Percentiles rank a stretch among this genome's conserved stretches.
Evolutionary conservation across 2,329 filamentous ascomycete genomes (phyloP).

Genomic region (Calonectria henricotiae): DNA sequence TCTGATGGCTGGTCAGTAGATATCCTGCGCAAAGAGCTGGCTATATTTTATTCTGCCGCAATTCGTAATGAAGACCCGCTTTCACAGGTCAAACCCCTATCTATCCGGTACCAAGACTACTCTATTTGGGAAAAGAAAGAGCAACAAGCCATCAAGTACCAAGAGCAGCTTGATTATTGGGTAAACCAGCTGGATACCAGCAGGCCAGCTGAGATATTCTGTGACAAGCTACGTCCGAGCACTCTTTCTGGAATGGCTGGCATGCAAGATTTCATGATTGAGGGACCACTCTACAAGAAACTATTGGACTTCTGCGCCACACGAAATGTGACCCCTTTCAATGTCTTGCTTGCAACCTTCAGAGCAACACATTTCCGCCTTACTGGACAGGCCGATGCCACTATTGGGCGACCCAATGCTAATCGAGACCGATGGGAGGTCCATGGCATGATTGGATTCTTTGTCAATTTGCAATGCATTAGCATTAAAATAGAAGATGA

Average conservation of each 20-base stretch:
- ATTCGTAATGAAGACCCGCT: neutral
- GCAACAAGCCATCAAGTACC: neutral
- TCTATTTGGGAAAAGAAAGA: neutral
- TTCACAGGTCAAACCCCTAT: neutral
- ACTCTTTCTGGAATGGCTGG: neutral
- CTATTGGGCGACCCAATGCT: conserved; percentile 45
- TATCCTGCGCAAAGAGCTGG: conserved; percentile 6
- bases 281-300: neutral
- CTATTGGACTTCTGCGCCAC: neutral
- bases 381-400: conserved; percentile 45
- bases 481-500: conserved; percentile 38
- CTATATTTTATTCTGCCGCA: neutral
- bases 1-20: neutral
- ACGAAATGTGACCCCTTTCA: neutral
- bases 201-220: neutral
- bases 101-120: neutral
- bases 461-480: conserved; percentile 49
- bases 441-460: conserved; percentile 48
- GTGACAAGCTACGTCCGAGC: neutral
- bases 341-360: conserved; percentile 45
- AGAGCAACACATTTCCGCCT: conserved; percentile 49
- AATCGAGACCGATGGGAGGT: conserved; percentile 42
- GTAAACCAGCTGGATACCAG: neutral
- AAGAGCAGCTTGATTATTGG: neutral
- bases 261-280: neutral